Evolutionary conservation across 148 eudicot species (phyloP).

Genomic region (Nepenthes gracilis): DNA sequence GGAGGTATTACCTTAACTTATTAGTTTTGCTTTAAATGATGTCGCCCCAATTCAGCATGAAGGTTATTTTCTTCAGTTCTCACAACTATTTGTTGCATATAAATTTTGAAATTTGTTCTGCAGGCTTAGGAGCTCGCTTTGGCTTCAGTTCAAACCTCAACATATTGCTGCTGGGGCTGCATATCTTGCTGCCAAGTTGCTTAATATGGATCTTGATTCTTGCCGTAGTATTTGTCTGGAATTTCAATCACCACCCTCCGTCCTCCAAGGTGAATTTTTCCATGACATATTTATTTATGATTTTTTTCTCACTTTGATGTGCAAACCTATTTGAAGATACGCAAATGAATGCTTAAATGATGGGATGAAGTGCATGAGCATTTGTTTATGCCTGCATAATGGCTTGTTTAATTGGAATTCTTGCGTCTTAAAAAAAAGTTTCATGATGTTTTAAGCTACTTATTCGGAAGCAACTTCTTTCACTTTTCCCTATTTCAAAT

Average conservation of each 20-base stretch:
- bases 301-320: not conserved
- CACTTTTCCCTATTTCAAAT: too few relatives aligned
- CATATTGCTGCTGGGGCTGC: constrained; percentile 98
- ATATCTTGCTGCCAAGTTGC: constrained; percentile 73
- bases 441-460: too few relatives aligned
- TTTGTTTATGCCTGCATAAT: too few relatives aligned
- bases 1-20: constrained; percentile 20
- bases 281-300: not conserved
- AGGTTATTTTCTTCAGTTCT: constrained; percentile 12
- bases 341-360: too few relatives aligned
- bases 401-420: too few relatives aligned
- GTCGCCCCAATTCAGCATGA: not conserved
- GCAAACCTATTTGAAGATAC: not conserved
- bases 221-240: constrained; percentile 61
- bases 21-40: not conserved
- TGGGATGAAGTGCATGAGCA: too few relatives aligned
- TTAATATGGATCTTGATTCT: constrained; percentile 64
- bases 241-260: constrained; percentile 64
- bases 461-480: too few relatives aligned
- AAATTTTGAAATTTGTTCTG: constrained; percentile 12
- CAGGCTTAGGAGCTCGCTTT: constrained; percentile 86
- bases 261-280: constrained; percentile 41
- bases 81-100: constrained; percentile 4
- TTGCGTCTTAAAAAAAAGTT: too few relatives aligned
- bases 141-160: constrained; percentile 96